phyloP scores from a whole-genome alignment of 2,329 filamentous ascomycete species.

The Penicillium sp. region DNA sequence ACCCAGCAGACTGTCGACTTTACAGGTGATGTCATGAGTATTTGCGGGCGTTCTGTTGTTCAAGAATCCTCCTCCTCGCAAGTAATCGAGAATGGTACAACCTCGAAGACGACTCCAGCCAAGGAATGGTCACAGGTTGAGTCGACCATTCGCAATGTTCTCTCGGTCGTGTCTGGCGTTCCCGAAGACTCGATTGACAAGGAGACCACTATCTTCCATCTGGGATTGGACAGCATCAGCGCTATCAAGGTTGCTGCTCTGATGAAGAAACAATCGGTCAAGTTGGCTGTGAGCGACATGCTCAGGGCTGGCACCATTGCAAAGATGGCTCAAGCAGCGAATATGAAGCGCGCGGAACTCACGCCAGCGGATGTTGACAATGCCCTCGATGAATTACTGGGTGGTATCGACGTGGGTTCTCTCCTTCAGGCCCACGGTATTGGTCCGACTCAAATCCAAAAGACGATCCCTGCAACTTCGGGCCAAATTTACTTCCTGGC shows the following conservation, averaged over 20 bases:
- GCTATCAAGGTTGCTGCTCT: conserved; percentile 75
- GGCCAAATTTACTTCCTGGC: conserved; percentile 78
- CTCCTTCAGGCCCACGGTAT: conserved; percentile 44
- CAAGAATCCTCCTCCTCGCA: conserved; percentile 8
- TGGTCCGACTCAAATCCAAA: conserved; percentile 46
- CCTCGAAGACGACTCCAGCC: not conserved
- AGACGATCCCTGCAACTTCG: conserved; percentile 62
- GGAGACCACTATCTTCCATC: conserved; percentile 66
- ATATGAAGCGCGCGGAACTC: conserved; percentile 13
- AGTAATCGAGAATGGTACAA: conserved; percentile 1
- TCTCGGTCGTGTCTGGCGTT: conserved; percentile 56
- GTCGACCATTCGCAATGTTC: conserved; percentile 41
- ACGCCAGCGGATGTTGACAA: conserved; percentile 15
- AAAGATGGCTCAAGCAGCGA: conserved; percentile 51
- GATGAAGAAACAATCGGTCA: conserved; percentile 57
- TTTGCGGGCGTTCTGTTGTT: conserved; percentile 55
- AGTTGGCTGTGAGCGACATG: conserved; percentile 64
- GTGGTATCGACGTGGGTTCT: conserved; percentile 34
- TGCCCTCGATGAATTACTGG: conserved; percentile 29
- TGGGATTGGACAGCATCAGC: conserved; percentile 87
- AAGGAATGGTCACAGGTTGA: conserved; percentile 32
- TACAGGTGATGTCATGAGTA: conserved; percentile 47
- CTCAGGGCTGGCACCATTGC: conserved; percentile 59
- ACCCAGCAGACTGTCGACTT: conserved; percentile 53
- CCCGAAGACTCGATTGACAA: conserved; percentile 53